Percentiles rank a stretch among this genome's conserved stretches.
Evolutionary conservation across 2,329 filamentous ascomycete genomes (phyloP).

Genomic region (Alternaria gansuensis): DNA sequence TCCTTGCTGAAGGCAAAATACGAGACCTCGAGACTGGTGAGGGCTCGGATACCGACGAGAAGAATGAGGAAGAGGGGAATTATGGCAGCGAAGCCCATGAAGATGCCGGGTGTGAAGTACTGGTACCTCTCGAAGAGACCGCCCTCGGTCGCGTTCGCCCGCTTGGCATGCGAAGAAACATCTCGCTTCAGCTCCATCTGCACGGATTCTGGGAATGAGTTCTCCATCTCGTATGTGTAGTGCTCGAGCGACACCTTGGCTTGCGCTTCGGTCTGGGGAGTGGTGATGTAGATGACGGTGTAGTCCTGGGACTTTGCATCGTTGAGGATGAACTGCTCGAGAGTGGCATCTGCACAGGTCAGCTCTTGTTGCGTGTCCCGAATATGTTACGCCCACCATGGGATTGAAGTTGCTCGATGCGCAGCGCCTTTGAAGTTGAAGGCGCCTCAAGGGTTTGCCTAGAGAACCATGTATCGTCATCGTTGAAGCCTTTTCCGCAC

Average conservation of each 20-base stretch:
- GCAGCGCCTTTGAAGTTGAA: slow-evolving; percentile 26
- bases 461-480: slow-evolving; percentile 17
- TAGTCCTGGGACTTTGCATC: slow-evolving; percentile 64
- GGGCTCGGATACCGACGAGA: slow-evolving; percentile 77
- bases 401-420: slow-evolving; percentile 27
- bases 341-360: slow-evolving; percentile 32
- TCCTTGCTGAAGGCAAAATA: slow-evolving; percentile 98
- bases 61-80: slow-evolving; percentile 79
- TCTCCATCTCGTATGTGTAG: slow-evolving; percentile 68
- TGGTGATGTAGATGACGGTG: slow-evolving; percentile 79
- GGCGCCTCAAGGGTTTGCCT: slow-evolving; percentile 26
- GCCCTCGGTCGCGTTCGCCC: slow-evolving; percentile 36
- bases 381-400: slow-evolving; percentile 28
- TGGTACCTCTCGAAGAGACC: slow-evolving; percentile 89
- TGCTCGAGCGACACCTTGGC: slow-evolving; percentile 37
- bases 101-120: slow-evolving; percentile 90
- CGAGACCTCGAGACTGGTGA: slow-evolving; percentile 83
- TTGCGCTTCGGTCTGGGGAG: slow-evolving; percentile 56
- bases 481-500: slow-evolving; percentile 57
- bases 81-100: slow-evolving; percentile 80
- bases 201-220: slow-evolving; percentile 68
- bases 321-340: slow-evolving; percentile 42
- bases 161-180: slow-evolving; percentile 50
- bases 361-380: not conserved
- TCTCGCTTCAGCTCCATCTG: slow-evolving; percentile 80